These are phyloP conservation scores for Cercospora sojina DNA, from an alignment of 2,329 filamentous ascomycete species.

Conservation along the genomic window DNA sequence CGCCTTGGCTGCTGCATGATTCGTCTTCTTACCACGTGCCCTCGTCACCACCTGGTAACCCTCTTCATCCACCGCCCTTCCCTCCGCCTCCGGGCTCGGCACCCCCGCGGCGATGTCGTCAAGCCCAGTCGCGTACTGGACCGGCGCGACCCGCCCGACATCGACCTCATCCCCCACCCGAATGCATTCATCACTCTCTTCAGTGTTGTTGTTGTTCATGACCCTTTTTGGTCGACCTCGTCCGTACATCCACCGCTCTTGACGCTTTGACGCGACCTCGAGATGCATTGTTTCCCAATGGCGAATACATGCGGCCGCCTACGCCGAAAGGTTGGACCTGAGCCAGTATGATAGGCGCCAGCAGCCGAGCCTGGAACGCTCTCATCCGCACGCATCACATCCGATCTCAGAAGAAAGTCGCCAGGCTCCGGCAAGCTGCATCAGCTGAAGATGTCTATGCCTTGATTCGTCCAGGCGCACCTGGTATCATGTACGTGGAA, in stretches of 20 bases:
- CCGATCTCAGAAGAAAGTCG: slow-evolving; percentile 73
- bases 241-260: not conserved
- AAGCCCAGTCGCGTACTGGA: too few relatives aligned
- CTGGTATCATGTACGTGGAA: slow-evolving; percentile 78
- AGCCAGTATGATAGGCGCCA: slow-evolving; percentile 7
- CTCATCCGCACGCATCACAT: slow-evolving; percentile 79
- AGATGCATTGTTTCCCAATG: not conserved
- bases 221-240: too few relatives aligned
- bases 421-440: slow-evolving; percentile 63
- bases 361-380: slow-evolving; percentile 46
- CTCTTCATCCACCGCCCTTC: too few relatives aligned
- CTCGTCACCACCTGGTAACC: too few relatives aligned
- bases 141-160: too few relatives aligned
- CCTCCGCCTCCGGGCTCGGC: too few relatives aligned
- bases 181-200: too few relatives aligned
- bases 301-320: not conserved
- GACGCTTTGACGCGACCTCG: not conserved
- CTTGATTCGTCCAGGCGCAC: slow-evolving; percentile 65
- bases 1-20: too few relatives aligned
- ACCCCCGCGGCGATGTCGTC: too few relatives aligned
- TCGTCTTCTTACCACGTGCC: too few relatives aligned
- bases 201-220: too few relatives aligned
- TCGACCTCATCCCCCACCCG: too few relatives aligned
- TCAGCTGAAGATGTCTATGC: slow-evolving; percentile 61
- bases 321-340: not conserved